These are phyloP conservation scores for Chaetomiaceae sp. DNA, from an alignment of 2,329 filamentous ascomycete genomes.

Conservation along the genomic window DNA sequence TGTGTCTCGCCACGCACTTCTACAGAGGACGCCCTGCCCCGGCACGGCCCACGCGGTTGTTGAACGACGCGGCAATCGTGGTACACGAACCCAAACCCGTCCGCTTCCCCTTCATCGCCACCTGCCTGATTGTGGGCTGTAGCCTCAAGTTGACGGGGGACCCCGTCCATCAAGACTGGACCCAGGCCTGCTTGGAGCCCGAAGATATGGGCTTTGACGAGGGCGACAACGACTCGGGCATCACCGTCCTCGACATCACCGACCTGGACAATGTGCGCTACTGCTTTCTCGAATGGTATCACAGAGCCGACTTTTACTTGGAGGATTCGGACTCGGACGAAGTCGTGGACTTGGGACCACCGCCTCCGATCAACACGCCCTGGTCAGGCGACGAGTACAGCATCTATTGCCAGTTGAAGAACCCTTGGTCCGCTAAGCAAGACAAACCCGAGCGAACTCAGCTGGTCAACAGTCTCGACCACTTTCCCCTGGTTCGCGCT, in stretches of 20 bases:
- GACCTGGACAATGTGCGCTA: background rate
- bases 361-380: background rate
- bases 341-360: background rate
- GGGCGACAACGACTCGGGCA: background rate
- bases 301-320: background rate
- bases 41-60: background rate
- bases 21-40: background rate
- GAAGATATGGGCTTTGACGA: background rate
- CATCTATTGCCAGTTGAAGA: background rate
- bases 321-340: too few relatives aligned
- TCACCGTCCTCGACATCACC: background rate
- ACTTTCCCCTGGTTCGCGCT: background rate
- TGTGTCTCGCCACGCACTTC: background rate
- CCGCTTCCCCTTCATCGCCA: conserved; percentile 1
- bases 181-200: background rate
- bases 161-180: too few relatives aligned
- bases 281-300: background rate
- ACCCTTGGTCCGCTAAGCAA: too few relatives aligned
- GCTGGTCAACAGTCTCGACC: background rate
- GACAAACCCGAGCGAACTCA: too few relatives aligned
- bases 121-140: background rate
- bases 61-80: background rate
- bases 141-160: too few relatives aligned
- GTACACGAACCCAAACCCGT: background rate
- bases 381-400: background rate